phyloP scores from a whole-genome alignment of 345 rosid genomes.

The Crucihimalaya himalaica region DNA sequence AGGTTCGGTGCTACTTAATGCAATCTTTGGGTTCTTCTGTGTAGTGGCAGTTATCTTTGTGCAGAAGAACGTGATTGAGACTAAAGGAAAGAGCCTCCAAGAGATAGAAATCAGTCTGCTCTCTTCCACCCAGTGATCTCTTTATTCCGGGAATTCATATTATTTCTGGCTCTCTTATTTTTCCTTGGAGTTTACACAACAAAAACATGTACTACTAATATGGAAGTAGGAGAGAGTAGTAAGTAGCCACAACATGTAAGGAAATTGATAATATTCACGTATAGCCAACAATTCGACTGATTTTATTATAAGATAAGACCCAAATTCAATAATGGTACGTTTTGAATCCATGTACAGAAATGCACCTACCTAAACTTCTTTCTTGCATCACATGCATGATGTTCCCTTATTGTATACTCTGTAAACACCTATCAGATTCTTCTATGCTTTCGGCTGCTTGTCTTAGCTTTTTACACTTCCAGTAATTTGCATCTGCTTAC shows the following conservation, averaged over 20 bases:
- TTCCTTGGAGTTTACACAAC: background rate
- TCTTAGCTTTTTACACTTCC: conserved; percentile 16
- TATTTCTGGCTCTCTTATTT: background rate
- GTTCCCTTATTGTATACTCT: conserved; percentile 20
- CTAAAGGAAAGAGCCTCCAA: conserved; percentile 90
- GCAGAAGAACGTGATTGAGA: conserved; percentile 76
- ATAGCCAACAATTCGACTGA: conserved; percentile 12
- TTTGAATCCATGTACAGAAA: conserved; percentile 6
- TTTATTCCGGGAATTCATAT: background rate
- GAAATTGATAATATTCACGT: conserved; percentile 17
- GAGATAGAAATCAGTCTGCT: conserved; percentile 65
- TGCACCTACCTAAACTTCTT: conserved; percentile 18
- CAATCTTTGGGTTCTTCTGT: conserved; percentile 74
- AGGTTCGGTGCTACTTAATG: conserved; percentile 64
- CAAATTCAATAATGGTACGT: background rate
- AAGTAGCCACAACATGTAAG: conserved; percentile 27
- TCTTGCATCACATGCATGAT: conserved; percentile 15
- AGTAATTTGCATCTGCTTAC: conserved; percentile 17
- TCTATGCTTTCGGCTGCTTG: background rate
- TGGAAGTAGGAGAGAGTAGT: conserved; percentile 27
- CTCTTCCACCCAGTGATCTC: conserved; percentile 27
- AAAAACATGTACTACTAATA: conserved; percentile 15
- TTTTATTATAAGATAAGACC: conserved; percentile 10
- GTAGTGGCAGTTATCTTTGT: conserved; percentile 68
- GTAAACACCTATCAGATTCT: conserved; percentile 4